Evolutionary conservation across 176 grass and related monocot genomes (phyloP).

Genomic region (Olyra latifolia): DNA sequence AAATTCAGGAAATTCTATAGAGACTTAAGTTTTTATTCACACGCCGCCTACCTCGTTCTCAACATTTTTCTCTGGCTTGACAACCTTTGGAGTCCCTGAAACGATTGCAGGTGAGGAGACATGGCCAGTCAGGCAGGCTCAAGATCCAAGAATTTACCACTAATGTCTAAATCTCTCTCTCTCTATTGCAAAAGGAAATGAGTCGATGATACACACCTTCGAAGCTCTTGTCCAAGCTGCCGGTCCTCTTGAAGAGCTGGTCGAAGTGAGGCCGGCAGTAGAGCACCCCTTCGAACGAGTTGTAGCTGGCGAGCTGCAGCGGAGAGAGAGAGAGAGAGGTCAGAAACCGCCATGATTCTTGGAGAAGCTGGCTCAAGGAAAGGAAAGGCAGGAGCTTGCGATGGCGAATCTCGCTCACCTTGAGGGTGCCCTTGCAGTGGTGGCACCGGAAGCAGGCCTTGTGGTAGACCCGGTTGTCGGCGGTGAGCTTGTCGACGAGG

Average conservation of each 20-base stretch:
- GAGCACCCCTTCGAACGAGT: conserved; percentile 94
- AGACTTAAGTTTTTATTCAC: not conserved
- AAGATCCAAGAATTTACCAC: not conserved
- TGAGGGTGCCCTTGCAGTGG: conserved; percentile 97
- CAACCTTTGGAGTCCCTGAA: conserved; percentile 93
- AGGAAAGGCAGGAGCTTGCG: no score
- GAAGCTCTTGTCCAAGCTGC: conserved; percentile 97
- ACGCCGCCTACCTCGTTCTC: not conserved
- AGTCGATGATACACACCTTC: conserved; percentile 63
- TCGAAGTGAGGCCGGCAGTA: conserved; percentile 99
- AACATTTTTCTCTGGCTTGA: conserved; percentile 85
- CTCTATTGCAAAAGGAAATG: not conserved
- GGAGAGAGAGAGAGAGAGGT: not conserved
- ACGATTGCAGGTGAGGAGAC: conserved; percentile 14
- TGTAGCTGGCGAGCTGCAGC: conserved; percentile 85
- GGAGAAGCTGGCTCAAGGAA: no score
- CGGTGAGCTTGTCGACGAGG: conserved; percentile 97
- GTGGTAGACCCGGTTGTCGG: conserved; percentile 95
- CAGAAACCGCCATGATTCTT: no score
- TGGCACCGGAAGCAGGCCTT: conserved; percentile 98
- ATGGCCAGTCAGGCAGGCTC: not conserved
- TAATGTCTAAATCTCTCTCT: not conserved
- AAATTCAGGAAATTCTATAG: not conserved
- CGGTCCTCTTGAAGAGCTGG: conserved; percentile 97
- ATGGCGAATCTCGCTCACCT: conserved; percentile 40